Evolutionary conservation across 2,329 filamentous ascomycete genomes (phyloP).

Genomic region (Trichoderma cornu-damae): DNA sequence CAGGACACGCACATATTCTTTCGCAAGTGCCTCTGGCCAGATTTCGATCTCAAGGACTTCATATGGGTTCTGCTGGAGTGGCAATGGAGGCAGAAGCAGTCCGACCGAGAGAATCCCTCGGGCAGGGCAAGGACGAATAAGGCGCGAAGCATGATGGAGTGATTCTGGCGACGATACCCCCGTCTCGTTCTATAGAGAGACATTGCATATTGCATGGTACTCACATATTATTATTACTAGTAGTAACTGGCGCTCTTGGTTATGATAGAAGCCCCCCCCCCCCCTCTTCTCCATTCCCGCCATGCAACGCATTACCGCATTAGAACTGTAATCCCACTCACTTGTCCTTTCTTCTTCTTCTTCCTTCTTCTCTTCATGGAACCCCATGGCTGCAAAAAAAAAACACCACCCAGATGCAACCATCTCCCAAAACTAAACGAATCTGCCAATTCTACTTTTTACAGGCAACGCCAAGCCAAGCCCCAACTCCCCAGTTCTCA

Average conservation of each 20-base stretch:
- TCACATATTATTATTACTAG: neutral
- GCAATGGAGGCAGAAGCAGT: conserved; percentile 62
- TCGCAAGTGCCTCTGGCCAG: conserved; percentile 86
- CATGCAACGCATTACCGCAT: conserved; percentile 6
- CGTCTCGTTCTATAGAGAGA: conserved; percentile 12
- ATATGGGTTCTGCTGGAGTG: conserved; percentile 89
- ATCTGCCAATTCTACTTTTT: too few relatives aligned
- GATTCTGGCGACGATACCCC: conserved; percentile 23
- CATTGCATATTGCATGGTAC: conserved; percentile 9
- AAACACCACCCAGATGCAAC: too few relatives aligned
- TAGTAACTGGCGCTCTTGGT: conserved; percentile 2
- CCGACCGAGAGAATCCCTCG: conserved; percentile 46
- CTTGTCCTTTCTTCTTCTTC: neutral
- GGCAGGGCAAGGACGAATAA: conserved; percentile 29
- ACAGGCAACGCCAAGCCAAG: too few relatives aligned
- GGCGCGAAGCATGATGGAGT: conserved; percentile 25
- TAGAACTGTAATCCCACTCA: neutral
- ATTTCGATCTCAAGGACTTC: conserved; percentile 92
- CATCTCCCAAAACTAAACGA: too few relatives aligned
- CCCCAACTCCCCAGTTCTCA: neutral
- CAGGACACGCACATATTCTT: conserved; percentile 91
- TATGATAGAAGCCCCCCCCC: neutral
- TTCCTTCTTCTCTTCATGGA: neutral
- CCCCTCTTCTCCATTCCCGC: neutral
- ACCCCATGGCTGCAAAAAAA: too few relatives aligned